Evolutionary conservation across 495 filamentous ascomycete genomes (phyloP).

Genomic region (Penicillium coprophilum): DNA sequence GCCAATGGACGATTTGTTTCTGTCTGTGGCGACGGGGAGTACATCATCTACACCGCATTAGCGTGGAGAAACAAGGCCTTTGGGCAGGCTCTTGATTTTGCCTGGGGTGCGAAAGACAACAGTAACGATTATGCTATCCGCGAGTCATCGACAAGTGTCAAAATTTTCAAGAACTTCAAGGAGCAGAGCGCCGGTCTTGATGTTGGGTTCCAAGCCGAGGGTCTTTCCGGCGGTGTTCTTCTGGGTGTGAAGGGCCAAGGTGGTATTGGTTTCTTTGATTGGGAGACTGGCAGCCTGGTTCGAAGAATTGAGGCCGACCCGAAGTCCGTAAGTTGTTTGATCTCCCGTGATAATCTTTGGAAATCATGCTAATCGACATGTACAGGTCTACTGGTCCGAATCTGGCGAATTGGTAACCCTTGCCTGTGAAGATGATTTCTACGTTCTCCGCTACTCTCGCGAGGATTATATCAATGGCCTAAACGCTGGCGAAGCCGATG

Average conservation of each 20-base stretch:
- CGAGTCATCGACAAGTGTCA: slow-evolving; percentile 88
- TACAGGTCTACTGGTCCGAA: slow-evolving; percentile 93
- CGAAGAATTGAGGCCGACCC: slow-evolving; percentile 96
- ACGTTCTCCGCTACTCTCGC: slow-evolving; percentile 85
- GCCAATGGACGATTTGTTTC: slow-evolving; percentile 97
- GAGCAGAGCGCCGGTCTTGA: slow-evolving; percentile 86
- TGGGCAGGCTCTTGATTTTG: slow-evolving; percentile 91
- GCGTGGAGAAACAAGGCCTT: slow-evolving; percentile 98
- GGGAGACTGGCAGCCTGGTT: slow-evolving; percentile 85
- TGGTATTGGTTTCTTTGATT: slow-evolving; percentile 94
- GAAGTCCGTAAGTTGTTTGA: slow-evolving; percentile 53
- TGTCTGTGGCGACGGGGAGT: slow-evolving; percentile 95
- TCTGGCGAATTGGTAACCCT: slow-evolving; percentile 89
- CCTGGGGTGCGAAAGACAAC: slow-evolving; percentile 96
- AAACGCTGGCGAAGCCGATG: slow-evolving; percentile 78
- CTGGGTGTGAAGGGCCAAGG: slow-evolving; percentile 93
- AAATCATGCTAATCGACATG: slow-evolving; percentile 14
- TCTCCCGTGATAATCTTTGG: slow-evolving; percentile 3
- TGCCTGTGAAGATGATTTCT: slow-evolving; percentile 94
- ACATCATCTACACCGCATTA: slow-evolving; percentile 96
- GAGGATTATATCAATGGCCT: slow-evolving; percentile 82
- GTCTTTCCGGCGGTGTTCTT: slow-evolving; percentile 84
- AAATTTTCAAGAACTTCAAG: slow-evolving; percentile 97
- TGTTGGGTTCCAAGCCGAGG: slow-evolving; percentile 94
- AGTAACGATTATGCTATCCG: slow-evolving; percentile 98